Conservation (phyloP, 331 rosid genomes). For the Pyrus hybrid region DNA sequence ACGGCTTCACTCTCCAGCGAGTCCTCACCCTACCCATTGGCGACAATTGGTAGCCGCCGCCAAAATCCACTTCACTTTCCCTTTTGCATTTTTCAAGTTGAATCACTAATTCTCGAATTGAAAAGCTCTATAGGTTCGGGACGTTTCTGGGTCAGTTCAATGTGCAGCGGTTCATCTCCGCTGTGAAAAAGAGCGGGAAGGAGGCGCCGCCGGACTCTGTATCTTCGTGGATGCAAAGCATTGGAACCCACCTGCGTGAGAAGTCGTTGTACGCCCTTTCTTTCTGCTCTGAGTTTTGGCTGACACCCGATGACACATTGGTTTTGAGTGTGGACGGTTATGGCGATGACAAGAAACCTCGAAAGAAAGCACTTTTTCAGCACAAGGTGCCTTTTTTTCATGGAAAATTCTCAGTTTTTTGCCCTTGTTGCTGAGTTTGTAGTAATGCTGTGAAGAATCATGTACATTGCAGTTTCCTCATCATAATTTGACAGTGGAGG, state of each 20-base stretch:
- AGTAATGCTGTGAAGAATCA: conserved; percentile 2
- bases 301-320: conserved; percentile 55
- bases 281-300: conserved; percentile 54
- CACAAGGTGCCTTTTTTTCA: conserved; percentile 39
- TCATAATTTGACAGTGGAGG: conserved; percentile 71
- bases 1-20: conserved; percentile 62
- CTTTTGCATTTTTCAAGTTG: neutral
- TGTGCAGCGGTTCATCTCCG: conserved; percentile 65
- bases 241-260: conserved; percentile 41
- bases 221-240: conserved; percentile 42
- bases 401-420: neutral
- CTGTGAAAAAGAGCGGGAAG: conserved; percentile 37
- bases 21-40: conserved; percentile 53
- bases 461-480: conserved; percentile 52
- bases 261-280: conserved; percentile 69
- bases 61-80: neutral
- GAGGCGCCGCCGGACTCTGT: conserved; percentile 6
- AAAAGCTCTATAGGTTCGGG: conserved; percentile 52
- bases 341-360: conserved; percentile 31
- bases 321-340: conserved; percentile 54
- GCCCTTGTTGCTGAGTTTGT: neutral
- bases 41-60: conserved; percentile 37
- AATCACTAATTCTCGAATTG: conserved; percentile 21
- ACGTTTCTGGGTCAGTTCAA: conserved; percentile 78
- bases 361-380: conserved; percentile 55